A percentile compares a stretch with the other conserved stretches of the same genome.
phyloP scores from a whole-genome alignment of 2,329 filamentous ascomycete species.

The Rutstroemia sp. region DNA sequence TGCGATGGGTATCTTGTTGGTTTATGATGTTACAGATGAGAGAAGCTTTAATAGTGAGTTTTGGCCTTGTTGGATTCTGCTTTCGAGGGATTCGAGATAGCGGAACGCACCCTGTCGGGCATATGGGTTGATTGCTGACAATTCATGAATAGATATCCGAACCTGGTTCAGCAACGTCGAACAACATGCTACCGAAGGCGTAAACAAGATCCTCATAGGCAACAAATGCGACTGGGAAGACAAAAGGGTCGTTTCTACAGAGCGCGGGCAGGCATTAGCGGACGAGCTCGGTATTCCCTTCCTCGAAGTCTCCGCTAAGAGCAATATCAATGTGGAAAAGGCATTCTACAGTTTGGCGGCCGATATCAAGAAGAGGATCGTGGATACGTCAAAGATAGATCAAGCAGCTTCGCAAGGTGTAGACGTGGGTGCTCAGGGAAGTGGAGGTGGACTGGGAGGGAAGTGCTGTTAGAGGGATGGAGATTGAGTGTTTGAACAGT shows the following conservation, averaged over 20 bases:
- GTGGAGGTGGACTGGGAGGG: slow-evolving; percentile 45
- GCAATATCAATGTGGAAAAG: slow-evolving; percentile 99
- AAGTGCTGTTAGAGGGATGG: slow-evolving; percentile 65
- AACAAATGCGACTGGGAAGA: slow-evolving; percentile 99
- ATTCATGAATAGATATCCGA: slow-evolving; percentile 66
- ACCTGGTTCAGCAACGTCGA: slow-evolving; percentile 99
- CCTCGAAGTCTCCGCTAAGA: slow-evolving; percentile 97
- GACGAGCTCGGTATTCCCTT: slow-evolving; percentile 97
- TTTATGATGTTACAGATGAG: slow-evolving; percentile 99
- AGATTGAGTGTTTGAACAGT: not conserved
- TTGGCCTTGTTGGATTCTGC: not conserved
- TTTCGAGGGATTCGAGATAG: not conserved
- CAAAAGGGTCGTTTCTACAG: slow-evolving; percentile 88
- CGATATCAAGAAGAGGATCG: slow-evolving; percentile 97
- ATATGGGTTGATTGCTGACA: not conserved
- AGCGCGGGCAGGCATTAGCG: slow-evolving; percentile 86
- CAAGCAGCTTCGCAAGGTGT: slow-evolving; percentile 51
- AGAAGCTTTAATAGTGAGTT: slow-evolving; percentile 90
- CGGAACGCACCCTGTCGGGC: not conserved
- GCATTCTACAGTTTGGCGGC: slow-evolving; percentile 92
- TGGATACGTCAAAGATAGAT: slow-evolving; percentile 81
- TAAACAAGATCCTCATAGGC: slow-evolving; percentile 99
- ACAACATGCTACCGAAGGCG: slow-evolving; percentile 95
- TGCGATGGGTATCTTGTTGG: slow-evolving; percentile 94
- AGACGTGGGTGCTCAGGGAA: slow-evolving; percentile 57